phyloP scores from a whole-genome alignment of 2,329 filamentous ascomycete genomes.

The Colletotrichum ledebouriae region DNA sequence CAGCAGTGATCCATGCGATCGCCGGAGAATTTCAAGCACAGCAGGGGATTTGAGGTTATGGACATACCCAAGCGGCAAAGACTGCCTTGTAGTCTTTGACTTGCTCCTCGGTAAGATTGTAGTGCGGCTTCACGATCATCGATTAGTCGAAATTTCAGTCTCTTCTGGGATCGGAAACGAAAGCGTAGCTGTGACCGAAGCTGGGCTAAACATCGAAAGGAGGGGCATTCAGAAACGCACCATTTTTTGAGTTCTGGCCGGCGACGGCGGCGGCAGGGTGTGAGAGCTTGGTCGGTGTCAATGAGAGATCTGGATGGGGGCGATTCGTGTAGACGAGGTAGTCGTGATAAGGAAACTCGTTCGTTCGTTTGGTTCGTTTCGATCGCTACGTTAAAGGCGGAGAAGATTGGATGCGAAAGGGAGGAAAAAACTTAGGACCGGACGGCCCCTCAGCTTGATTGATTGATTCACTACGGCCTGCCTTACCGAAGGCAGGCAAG shows the following conservation, averaged over 20 bases:
- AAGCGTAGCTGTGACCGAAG: conserved; percentile 14
- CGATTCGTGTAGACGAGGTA: neutral
- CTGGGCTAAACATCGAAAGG: conserved; percentile 1
- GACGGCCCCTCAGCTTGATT: conserved; percentile 34
- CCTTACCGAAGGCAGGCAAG: neutral
- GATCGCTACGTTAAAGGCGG: conserved; percentile 14
- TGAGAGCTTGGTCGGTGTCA: neutral
- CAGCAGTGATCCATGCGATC: conserved; percentile 8
- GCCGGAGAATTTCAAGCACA: neutral
- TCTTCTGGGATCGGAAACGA: neutral
- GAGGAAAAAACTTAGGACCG: conserved; percentile 28
- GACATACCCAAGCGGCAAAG: conserved; percentile 43
- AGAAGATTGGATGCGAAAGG: conserved; percentile 10
- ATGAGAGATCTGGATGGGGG: neutral
- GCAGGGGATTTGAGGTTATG: conserved; percentile 15
- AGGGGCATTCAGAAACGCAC: conserved; percentile 33
- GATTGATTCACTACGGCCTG: conserved; percentile 16
- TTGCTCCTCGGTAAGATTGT: conserved; percentile 42
- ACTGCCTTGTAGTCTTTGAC: conserved; percentile 42
- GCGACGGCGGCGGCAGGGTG: neutral
- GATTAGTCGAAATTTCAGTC: conserved; percentile 10
- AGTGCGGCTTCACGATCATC: conserved; percentile 26
- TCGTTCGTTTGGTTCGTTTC: neutral
- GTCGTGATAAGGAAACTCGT: neutral
- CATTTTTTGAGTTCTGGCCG: conserved; percentile 34